Conservation (phyloP, 2,329 filamentous ascomycete genomes). For the Diaporthe sp. region DNA sequence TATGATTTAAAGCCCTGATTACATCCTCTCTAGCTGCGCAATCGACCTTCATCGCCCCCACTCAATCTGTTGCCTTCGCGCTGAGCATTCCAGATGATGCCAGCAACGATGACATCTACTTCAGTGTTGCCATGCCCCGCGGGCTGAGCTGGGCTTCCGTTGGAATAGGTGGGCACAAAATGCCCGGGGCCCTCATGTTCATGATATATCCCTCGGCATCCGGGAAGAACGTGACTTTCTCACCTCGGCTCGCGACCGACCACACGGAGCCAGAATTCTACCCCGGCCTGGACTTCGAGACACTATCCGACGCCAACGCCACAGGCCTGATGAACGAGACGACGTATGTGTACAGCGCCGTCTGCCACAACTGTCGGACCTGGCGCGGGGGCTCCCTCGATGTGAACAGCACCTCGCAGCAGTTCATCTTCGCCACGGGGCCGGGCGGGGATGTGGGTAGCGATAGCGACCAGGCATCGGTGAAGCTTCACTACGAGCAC, state of each 20-base stretch:
- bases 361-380: slow-evolving; percentile 66
- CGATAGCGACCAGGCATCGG: slow-evolving; percentile 57
- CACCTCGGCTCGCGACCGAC: slow-evolving; percentile 64
- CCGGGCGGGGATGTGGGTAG: slow-evolving; percentile 59
- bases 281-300: slow-evolving; percentile 57
- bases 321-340: slow-evolving; percentile 61
- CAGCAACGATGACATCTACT: slow-evolving; percentile 63
- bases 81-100: slow-evolving; percentile 63
- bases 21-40: slow-evolving; percentile 31
- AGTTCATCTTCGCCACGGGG: slow-evolving; percentile 70
- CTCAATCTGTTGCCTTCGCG: slow-evolving; percentile 62
- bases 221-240: slow-evolving; percentile 67
- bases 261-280: slow-evolving; percentile 66
- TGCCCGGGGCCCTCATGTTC: slow-evolving; percentile 66
- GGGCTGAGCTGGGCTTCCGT: slow-evolving; percentile 66
- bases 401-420: slow-evolving; percentile 59
- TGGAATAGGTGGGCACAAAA: slow-evolving; percentile 66
- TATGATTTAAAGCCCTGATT: background rate
- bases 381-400: slow-evolving; percentile 67
- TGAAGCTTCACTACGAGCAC: slow-evolving; percentile 67
- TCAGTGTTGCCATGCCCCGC: slow-evolving; percentile 64
- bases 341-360: slow-evolving; percentile 63
- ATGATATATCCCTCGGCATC: slow-evolving; percentile 65
- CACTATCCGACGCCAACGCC: slow-evolving; percentile 57
- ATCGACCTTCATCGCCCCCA: slow-evolving; percentile 56